phyloP scores from a whole-genome alignment of 2,329 filamentous ascomycete species.

The Colletotrichum cordylinicola region DNA sequence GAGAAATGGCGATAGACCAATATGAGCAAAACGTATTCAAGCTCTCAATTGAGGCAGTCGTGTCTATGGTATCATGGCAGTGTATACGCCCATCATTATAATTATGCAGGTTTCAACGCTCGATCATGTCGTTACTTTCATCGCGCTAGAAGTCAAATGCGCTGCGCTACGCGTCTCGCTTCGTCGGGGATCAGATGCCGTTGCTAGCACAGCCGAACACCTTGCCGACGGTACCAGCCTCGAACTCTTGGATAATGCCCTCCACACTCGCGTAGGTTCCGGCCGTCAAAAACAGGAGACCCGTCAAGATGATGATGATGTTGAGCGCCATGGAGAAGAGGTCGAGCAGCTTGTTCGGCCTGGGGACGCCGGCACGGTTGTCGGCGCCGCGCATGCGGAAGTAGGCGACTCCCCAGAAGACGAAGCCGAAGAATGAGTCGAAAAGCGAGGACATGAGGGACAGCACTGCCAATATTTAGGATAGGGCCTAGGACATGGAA shows the following conservation, averaged over 20 bases:
- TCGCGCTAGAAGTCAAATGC: neutral
- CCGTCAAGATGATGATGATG: slow-evolving; percentile 73
- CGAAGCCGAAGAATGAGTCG: slow-evolving; percentile 93
- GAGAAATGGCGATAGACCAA: neutral
- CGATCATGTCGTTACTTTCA: neutral
- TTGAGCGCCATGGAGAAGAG: slow-evolving; percentile 70
- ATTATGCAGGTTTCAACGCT: neutral
- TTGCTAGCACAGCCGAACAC: slow-evolving; percentile 79
- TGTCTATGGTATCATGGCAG: neutral
- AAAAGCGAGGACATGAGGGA: slow-evolving; percentile 87
- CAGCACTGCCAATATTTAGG: slow-evolving; percentile 52
- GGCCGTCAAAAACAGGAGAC: slow-evolving; percentile 79
- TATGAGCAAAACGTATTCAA: neutral
- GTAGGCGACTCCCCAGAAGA: slow-evolving; percentile 89
- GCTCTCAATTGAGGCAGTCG: neutral
- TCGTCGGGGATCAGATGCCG: slow-evolving; percentile 38
- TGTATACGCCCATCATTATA: neutral
- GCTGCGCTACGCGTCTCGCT: neutral
- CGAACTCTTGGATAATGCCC: slow-evolving; percentile 77
- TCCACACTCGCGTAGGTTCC: slow-evolving; percentile 84
- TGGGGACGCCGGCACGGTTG: slow-evolving; percentile 57
- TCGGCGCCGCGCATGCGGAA: slow-evolving; percentile 76
- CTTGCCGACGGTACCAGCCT: slow-evolving; percentile 66
- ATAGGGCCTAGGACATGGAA: slow-evolving; percentile 21
- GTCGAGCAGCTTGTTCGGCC: slow-evolving; percentile 56